Evolutionary conservation across 371 early-diverging fungal species (phyloP).

Genomic region (Mortierella sp.): DNA sequence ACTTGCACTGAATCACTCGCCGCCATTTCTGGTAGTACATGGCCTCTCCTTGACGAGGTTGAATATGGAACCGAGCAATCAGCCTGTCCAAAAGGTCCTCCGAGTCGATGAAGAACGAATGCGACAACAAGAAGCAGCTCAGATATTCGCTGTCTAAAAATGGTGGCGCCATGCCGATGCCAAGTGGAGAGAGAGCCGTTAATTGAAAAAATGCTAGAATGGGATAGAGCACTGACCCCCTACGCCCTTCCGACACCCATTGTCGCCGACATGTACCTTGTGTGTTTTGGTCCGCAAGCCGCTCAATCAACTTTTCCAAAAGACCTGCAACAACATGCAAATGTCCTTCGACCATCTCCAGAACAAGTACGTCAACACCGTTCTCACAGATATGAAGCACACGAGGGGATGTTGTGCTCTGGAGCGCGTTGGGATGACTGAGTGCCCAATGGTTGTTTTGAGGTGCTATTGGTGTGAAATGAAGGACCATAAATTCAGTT

Average conservation of each 20-base stretch:
- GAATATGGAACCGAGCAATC: slow-evolving; percentile 65
- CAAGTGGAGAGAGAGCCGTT: background rate
- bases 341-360: slow-evolving; percentile 61
- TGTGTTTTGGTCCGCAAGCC: slow-evolving; percentile 67
- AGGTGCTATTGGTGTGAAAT: slow-evolving; percentile 6
- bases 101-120: slow-evolving; percentile 66
- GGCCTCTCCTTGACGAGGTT: slow-evolving; percentile 60
- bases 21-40: slow-evolving; percentile 72
- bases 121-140: slow-evolving; percentile 65
- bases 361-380: slow-evolving; percentile 64
- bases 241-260: too few relatives aligned
- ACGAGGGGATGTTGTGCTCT: slow-evolving; percentile 31
- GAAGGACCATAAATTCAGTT: background rate
- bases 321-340: slow-evolving; percentile 70
- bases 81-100: slow-evolving; percentile 62
- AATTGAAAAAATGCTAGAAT: background rate
- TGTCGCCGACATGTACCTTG: slow-evolving; percentile 56
- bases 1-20: slow-evolving; percentile 72
- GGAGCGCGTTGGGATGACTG: slow-evolving; percentile 37
- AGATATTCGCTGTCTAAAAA: slow-evolving; percentile 68
- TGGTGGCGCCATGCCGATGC: too few relatives aligned
- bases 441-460: slow-evolving; percentile 39
- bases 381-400: slow-evolving; percentile 62
- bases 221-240: too few relatives aligned
- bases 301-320: slow-evolving; percentile 61